Percentiles rank a stretch among this genome's conserved stretches.
phyloP scores from a whole-genome alignment of 2,329 filamentous ascomycete species.

The Microsporum audouinii region DNA sequence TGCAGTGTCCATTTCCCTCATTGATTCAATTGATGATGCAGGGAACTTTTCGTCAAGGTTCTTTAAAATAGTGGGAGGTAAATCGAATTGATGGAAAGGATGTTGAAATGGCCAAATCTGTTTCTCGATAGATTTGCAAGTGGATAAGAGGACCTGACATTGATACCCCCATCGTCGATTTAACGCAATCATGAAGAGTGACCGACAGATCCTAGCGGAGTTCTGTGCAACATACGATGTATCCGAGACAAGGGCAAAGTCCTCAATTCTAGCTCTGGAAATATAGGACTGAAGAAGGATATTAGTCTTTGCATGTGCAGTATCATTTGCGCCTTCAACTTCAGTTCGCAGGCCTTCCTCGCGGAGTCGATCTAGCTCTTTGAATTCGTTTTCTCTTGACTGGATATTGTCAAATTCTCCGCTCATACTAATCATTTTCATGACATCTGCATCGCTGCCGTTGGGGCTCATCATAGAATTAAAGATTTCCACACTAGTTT shows the following conservation, averaged over 20 bases:
- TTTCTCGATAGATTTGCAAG: constrained; percentile 96
- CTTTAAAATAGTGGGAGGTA: constrained; percentile 70
- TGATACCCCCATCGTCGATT: constrained; percentile 94
- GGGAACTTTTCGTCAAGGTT: constrained; percentile 73
- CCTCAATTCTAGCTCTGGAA: constrained; percentile 72
- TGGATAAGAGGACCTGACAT: constrained; percentile 75
- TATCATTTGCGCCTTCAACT: constrained; percentile 55
- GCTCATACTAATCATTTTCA: constrained; percentile 95
- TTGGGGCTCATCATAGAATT: constrained; percentile 84
- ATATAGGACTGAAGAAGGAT: constrained; percentile 92
- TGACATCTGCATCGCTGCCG: constrained; percentile 78
- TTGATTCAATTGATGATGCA: constrained; percentile 61
- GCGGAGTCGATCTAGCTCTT: constrained; percentile 67
- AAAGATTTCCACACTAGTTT: constrained; percentile 90
- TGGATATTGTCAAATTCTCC: constrained; percentile 97
- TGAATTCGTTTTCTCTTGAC: constrained; percentile 76
- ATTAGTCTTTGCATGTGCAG: constrained; percentile 83
- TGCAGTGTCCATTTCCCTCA: constrained; percentile 84
- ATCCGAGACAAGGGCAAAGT: constrained; percentile 88
- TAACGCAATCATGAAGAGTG: constrained; percentile 92
- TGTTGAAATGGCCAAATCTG: constrained; percentile 92
- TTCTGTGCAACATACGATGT: constrained; percentile 93
- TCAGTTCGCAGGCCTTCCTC: constrained; percentile 64
- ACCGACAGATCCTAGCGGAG: constrained; percentile 82
- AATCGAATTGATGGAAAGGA: constrained; percentile 86